phyloP scores from a whole-genome alignment of 2,329 filamentous ascomycete genomes.

The Didymellaceae sp. region DNA sequence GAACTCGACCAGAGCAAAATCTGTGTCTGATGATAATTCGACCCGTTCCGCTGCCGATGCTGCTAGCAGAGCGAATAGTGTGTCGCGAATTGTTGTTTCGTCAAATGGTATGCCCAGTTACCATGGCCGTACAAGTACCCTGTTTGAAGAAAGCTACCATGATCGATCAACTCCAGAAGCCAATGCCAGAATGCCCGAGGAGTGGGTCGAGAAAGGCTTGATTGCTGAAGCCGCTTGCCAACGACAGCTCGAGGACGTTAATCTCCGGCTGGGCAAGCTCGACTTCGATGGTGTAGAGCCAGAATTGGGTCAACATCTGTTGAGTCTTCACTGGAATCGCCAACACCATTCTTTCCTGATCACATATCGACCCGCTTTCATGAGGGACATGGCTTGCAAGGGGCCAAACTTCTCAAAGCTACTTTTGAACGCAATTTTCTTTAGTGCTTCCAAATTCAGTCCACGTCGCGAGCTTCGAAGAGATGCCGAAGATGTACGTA shows the following conservation, averaged over 20 bases:
- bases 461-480: conserved; percentile 54
- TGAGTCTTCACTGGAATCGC: conserved; percentile 61
- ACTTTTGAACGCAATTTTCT: conserved; percentile 63
- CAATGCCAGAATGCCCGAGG: conserved; percentile 36
- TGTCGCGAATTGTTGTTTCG: conserved; percentile 50
- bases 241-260: conserved; percentile 59
- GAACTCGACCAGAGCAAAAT: not conserved
- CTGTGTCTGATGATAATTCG: conserved; percentile 7
- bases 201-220: conserved; percentile 55
- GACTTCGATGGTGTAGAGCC: conserved; percentile 64
- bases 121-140: conserved; percentile 58
- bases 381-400: conserved; percentile 55
- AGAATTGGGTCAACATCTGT: conserved; percentile 59
- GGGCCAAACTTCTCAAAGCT: conserved; percentile 65
- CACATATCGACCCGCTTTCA: conserved; percentile 59
- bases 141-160: conserved; percentile 53
- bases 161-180: conserved; percentile 24
- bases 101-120: conserved; percentile 54
- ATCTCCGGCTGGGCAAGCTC: conserved; percentile 54
- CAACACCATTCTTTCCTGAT: conserved; percentile 59
- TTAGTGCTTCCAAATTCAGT: conserved; percentile 56
- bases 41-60: conserved; percentile 10
- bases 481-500: conserved; percentile 55
- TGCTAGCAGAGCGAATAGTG: conserved; percentile 30
- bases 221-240: conserved; percentile 58